A percentile compares a stretch with the other conserved stretches of the same genome.
Conservation (phyloP, 2,329 filamentous ascomycete genomes). For the Fusarium solani-melongenae region DNA sequence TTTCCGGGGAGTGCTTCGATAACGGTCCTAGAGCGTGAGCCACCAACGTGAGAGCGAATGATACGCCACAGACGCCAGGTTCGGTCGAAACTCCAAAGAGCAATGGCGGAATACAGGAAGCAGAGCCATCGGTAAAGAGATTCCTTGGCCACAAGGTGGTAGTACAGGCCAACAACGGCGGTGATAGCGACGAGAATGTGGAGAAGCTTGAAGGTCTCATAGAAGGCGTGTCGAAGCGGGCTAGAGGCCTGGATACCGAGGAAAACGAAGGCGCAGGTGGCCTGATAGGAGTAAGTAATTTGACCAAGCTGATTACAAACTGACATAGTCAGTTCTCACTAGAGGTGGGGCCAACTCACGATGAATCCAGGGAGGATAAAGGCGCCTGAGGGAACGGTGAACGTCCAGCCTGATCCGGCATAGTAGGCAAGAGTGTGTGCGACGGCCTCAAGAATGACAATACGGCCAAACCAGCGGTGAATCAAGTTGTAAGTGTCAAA, state of each 20-base stretch:
- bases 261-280: conserved; percentile 68
- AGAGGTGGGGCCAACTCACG: conserved; percentile 55
- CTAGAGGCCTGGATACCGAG: conserved; percentile 77
- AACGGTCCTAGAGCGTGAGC: conserved; percentile 73
- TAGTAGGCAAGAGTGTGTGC: conserved; percentile 73
- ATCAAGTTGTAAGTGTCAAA: conserved; percentile 87
- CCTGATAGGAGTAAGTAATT: conserved; percentile 51
- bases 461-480: conserved; percentile 83
- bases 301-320: background rate
- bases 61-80: conserved; percentile 68
- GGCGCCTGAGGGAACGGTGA: conserved; percentile 46
- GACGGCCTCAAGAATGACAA: conserved; percentile 76
- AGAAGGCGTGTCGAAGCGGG: conserved; percentile 79
- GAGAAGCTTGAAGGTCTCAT: conserved; percentile 79
- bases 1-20: conserved; percentile 82
- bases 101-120: conserved; percentile 70
- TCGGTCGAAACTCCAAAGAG: conserved; percentile 76
- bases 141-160: conserved; percentile 66
- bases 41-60: conserved; percentile 73
- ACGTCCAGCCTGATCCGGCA: conserved; percentile 61
- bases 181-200: conserved; percentile 74
- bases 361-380: conserved; percentile 73
- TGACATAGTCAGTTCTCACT: background rate
- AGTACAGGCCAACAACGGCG: conserved; percentile 73
- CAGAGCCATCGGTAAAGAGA: conserved; percentile 59